Conservation (phyloP, 2,329 filamentous ascomycete species). For the Proliferodiscus dingleyae region DNA sequence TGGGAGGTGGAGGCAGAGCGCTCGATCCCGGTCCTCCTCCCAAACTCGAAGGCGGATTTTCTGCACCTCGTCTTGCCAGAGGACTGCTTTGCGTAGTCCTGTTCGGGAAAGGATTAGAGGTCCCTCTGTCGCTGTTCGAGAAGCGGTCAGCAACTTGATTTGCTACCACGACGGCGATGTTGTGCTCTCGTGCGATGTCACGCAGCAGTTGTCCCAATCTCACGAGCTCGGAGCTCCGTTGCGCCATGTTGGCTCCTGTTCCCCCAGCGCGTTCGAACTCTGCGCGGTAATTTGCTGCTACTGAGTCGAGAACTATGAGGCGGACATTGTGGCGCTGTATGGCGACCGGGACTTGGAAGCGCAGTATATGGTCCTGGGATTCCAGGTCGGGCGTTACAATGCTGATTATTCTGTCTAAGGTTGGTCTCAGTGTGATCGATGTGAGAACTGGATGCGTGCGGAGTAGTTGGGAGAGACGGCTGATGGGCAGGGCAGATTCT, state of each 20-base stretch:
- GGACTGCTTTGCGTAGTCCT: conserved; percentile 24
- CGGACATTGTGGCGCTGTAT: conserved; percentile 72
- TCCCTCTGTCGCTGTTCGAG: conserved; percentile 13
- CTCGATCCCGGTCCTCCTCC: conserved; percentile 25
- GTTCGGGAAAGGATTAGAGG: conserved; percentile 13
- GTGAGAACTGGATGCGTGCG: conserved; percentile 57
- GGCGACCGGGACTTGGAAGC: conserved; percentile 85
- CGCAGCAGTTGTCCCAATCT: conserved; percentile 72
- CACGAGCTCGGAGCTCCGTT: conserved; percentile 70
- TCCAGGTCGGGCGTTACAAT: conserved; percentile 86
- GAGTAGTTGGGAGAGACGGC: conserved; percentile 75
- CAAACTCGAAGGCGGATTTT: conserved; percentile 22
- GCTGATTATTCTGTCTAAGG: conserved; percentile 71
- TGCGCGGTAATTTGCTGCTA: conserved; percentile 92
- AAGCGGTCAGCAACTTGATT: conserved; percentile 97
- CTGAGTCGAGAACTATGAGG: conserved; percentile 81
- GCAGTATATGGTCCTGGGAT: conserved; percentile 89
- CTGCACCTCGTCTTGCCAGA: conserved; percentile 16
- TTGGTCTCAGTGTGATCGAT: conserved; percentile 44
- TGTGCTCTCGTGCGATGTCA: conserved; percentile 66
- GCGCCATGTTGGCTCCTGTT: conserved; percentile 58
- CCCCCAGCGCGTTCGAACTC: conserved; percentile 65
- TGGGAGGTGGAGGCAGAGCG: conserved; percentile 2
- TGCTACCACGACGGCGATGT: conserved; percentile 81
- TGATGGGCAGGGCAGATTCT: conserved; percentile 78